These are phyloP conservation scores for Globisporangium acanthophoron DNA, from an alignment of 352 stramenopile species.

Conservation along the genomic window DNA sequence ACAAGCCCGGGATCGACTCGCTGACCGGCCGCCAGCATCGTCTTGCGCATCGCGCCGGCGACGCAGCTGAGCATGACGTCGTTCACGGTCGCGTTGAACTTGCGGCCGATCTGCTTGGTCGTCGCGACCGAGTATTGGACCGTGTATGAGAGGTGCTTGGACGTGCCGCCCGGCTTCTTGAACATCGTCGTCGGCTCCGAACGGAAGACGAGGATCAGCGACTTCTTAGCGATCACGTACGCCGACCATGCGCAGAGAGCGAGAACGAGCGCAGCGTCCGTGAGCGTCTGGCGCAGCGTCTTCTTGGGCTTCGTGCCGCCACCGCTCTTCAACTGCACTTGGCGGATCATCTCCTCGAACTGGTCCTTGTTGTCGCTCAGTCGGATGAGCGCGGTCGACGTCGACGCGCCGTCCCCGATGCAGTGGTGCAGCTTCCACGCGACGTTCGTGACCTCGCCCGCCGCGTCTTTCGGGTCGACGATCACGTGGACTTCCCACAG, in stretches of 20 bases:
- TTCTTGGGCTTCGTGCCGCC: constrained; percentile 28
- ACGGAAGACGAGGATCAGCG: constrained; percentile 39
- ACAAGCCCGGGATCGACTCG: constrained; percentile 37
- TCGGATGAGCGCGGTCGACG: constrained; percentile 54
- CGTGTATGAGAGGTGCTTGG: constrained; percentile 69
- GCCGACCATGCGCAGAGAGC: constrained; percentile 46
- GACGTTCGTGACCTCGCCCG: constrained; percentile 33
- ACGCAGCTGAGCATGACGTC: constrained; percentile 80
- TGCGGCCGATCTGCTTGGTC: constrained; percentile 71
- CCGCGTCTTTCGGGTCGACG: constrained; percentile 21
- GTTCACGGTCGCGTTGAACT: constrained; percentile 64
- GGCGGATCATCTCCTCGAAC: constrained; percentile 57
- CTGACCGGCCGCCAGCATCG: constrained; percentile 36
- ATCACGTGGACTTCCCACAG: constrained; percentile 78
- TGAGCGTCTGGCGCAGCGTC: constrained; percentile 17
- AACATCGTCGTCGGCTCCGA: constrained; percentile 59
- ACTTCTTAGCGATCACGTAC: constrained; percentile 52
- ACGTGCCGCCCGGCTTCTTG: constrained; percentile 47
- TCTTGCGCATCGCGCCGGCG: constrained; percentile 67
- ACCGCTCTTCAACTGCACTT: constrained; percentile 28
- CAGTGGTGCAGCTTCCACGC: constrained; percentile 78
- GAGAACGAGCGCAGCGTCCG: constrained; percentile 23
- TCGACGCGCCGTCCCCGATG: constrained; percentile 65
- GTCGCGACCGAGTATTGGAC: constrained; percentile 63
- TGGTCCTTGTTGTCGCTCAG: constrained; percentile 67